Conservation (phyloP, 2,329 filamentous ascomycete genomes). For the Elsinoe perseae region DNA sequence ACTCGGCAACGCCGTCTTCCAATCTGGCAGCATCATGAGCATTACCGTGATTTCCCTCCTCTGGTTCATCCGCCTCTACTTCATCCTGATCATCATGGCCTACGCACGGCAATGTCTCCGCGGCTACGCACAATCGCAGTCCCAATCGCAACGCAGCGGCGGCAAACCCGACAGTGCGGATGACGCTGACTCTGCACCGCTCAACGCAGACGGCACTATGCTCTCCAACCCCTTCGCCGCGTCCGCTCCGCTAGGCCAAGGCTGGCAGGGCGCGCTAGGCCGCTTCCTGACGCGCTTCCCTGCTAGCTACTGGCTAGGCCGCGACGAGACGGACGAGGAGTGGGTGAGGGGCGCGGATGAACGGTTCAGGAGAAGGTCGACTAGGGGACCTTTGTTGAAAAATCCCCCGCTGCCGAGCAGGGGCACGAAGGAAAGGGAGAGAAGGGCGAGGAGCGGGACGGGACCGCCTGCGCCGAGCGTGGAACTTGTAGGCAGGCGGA, state of each 20-base stretch:
- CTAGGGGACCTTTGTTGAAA: conserved; percentile 28
- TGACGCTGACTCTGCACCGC: conserved; percentile 33
- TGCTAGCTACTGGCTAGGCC: conserved; percentile 71
- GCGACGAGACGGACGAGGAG: conserved; percentile 51
- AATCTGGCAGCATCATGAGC: conserved; percentile 63
- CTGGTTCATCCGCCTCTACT: conserved; percentile 72
- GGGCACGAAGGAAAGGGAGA: conserved; percentile 49
- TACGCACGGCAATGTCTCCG: conserved; percentile 72
- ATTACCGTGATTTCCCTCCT: conserved; percentile 67
- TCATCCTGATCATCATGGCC: conserved; percentile 73
- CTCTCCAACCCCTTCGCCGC: conserved; percentile 63
- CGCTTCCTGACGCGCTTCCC: conserved; percentile 67
- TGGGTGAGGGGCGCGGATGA: conserved; percentile 60
- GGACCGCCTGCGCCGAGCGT: conserved; percentile 42
- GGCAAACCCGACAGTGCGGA: conserved; percentile 35
- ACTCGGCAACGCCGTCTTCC: conserved; percentile 57
- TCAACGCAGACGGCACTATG: conserved; percentile 20
- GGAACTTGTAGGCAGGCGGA: conserved; percentile 3
- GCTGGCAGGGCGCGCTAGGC: conserved; percentile 73
- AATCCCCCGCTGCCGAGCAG: conserved; percentile 4
- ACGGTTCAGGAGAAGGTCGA: conserved; percentile 45
- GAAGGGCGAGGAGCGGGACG: conserved; percentile 54
- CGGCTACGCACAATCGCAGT: conserved; percentile 10
- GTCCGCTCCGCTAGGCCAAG: conserved; percentile 64
- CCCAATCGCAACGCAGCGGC: conserved; percentile 47